These are phyloP conservation scores for Lignosus rhinocerotis DNA, from an alignment of 1,284 basidiomycete genomes.

Conservation along the genomic window DNA sequence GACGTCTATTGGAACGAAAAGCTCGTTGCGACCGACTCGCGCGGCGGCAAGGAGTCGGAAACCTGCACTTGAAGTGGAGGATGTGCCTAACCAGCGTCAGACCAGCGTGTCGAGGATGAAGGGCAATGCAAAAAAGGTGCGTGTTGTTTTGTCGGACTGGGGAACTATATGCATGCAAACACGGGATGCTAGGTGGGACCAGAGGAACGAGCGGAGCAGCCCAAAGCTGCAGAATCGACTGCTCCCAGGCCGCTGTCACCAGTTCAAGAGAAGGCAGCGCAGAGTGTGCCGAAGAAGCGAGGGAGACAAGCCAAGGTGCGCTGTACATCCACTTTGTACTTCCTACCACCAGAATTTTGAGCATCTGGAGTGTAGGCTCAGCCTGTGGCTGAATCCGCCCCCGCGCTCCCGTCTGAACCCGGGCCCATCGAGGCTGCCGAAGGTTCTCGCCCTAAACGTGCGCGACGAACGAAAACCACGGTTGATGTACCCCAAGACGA, in stretches of 20 bases:
- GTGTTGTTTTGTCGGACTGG: not conserved
- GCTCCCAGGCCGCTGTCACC: conserved; percentile 10
- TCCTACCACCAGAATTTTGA: not conserved
- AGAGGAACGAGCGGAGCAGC: not conserved
- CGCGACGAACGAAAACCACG: not conserved
- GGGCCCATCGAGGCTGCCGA: not conserved
- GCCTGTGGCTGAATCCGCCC: not conserved
- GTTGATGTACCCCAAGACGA: not conserved
- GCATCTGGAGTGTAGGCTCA: not conserved
- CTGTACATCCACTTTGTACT: not conserved
- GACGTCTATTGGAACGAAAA: not conserved
- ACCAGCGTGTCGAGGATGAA: conserved; percentile 7
- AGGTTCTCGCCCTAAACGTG: not conserved
- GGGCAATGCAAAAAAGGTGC: conserved; percentile 12
- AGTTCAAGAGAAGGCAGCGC: conserved; percentile 1
- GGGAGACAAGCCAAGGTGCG: conserved; percentile 3
- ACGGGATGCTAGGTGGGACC: not conserved
- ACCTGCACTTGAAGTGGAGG: not conserved
- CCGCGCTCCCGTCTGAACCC: not conserved
- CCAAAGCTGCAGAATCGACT: not conserved
- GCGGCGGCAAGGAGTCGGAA: conserved; percentile 8
- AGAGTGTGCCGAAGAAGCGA: conserved; percentile 12
- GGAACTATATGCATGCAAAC: not conserved
- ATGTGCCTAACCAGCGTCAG: not conserved
- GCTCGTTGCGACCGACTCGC: not conserved